These are phyloP conservation scores for Spathaspora arborariae DNA, from an alignment of 805 yeast species.

Conservation along the genomic window DNA sequence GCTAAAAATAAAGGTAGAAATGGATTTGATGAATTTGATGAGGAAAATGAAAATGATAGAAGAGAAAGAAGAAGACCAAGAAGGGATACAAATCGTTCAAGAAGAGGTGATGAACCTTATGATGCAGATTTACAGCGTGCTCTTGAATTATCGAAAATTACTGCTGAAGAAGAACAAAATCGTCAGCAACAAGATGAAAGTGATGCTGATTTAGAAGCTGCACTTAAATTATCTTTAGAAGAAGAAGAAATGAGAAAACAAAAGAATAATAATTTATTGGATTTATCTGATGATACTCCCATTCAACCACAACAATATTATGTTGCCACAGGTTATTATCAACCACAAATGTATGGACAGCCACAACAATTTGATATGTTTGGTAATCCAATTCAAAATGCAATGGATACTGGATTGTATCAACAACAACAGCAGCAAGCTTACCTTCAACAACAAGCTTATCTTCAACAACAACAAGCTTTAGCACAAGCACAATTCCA, in stretches of 20 bases:
- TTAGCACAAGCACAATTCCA: conserved; percentile 30
- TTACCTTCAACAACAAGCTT: conserved; percentile 32
- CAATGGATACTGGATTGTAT: conserved; percentile 53
- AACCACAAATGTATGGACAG: conserved; percentile 12
- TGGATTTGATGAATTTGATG: conserved; percentile 9
- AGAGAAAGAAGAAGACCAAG: conserved; percentile 23
- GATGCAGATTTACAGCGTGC: conserved; percentile 81
- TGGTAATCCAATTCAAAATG: conserved; percentile 59
- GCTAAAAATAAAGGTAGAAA: conserved; percentile 20
- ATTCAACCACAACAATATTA: conserved; percentile 25
- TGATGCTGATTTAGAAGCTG: conserved; percentile 64
- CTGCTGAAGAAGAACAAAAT: conserved; percentile 78
- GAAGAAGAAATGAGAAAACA: conserved; percentile 67
- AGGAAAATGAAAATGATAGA: conserved; percentile 25
- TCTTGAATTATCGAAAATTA: conserved; percentile 69
- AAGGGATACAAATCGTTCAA: conserved; percentile 19
- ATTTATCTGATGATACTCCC: conserved; percentile 40
- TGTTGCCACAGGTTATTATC: conserved; percentile 23
- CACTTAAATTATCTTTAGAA: conserved; percentile 68
- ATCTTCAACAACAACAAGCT: conserved; percentile 15
- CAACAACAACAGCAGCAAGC: conserved; percentile 31
- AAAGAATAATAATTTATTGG: conserved; percentile 47
- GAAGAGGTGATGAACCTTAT: conserved; percentile 34
- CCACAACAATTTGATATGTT: conserved; percentile 51
- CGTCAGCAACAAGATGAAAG: conserved; percentile 37